These are phyloP conservation scores for Blastobotrys aristatus DNA, from an alignment of 1,139 yeast species.

Conservation along the genomic window DNA sequence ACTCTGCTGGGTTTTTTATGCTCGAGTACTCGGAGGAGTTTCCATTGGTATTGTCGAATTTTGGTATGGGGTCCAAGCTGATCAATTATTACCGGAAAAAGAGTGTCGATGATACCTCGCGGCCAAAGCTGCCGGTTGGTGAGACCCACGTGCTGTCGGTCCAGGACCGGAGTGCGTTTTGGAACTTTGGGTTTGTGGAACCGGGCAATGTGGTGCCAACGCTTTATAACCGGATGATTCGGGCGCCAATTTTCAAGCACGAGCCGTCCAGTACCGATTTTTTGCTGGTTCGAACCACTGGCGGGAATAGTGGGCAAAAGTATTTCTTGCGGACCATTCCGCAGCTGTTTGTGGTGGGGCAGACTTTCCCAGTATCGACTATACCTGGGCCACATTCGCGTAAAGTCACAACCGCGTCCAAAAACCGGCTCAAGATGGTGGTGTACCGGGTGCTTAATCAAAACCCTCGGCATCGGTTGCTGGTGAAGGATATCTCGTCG, in stretches of 20 bases:
- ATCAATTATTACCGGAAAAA: conserved; percentile 89
- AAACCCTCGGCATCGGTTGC: conserved; percentile 65
- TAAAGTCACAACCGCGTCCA: conserved; percentile 88
- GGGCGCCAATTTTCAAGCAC: conserved; percentile 93
- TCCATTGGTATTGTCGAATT: conserved; percentile 77
- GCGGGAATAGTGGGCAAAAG: conserved; percentile 52
- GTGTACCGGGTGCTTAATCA: conserved; percentile 83
- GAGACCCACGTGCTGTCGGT: conserved; percentile 95
- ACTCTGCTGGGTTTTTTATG: conserved; percentile 68
- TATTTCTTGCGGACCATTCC: conserved; percentile 61
- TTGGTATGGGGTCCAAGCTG: conserved; percentile 94
- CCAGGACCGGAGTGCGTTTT: conserved; percentile 93
- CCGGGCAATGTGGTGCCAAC: conserved; percentile 94
- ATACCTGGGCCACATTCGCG: conserved; percentile 98
- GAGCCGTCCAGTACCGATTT: conserved; percentile 78
- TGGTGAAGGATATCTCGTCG: conserved; percentile 81
- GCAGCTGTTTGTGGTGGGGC: conserved; percentile 82
- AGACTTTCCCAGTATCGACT: conserved; percentile 86
- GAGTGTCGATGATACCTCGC: conserved; percentile 69
- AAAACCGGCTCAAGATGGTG: conserved; percentile 88
- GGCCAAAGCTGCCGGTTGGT: conserved; percentile 88
- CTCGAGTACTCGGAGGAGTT: conserved; percentile 89
- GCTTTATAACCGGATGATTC: conserved; percentile 78
- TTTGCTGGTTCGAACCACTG: conserved; percentile 70
- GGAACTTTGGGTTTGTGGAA: conserved; percentile 97